A percentile compares a stretch with the other conserved stretches of the same genome.
These are phyloP conservation scores for Limnomonas spitsbergensis DNA, from an alignment of 139 green algal species.

Conservation along the genomic window DNA sequence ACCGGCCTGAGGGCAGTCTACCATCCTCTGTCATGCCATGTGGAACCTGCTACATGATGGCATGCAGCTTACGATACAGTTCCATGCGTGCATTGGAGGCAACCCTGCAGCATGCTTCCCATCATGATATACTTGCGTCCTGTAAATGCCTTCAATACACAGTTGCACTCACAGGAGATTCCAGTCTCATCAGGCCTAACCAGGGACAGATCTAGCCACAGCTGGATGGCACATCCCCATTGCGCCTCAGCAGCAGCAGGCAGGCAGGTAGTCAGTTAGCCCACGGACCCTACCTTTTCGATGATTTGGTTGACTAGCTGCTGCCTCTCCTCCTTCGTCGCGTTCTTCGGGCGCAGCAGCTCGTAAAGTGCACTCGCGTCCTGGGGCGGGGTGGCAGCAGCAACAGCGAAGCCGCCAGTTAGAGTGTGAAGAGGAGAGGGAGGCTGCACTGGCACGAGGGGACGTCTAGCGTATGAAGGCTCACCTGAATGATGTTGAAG, in stretches of 20 bases:
- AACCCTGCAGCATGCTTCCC: too few relatives aligned
- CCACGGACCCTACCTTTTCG: slow-evolving; percentile 22
- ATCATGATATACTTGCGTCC: neutral
- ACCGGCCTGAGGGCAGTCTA: too few relatives aligned
- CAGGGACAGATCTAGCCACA: too few relatives aligned
- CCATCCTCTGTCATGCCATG: too few relatives aligned
- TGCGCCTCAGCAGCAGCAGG: too few relatives aligned
- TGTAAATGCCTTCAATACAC: neutral
- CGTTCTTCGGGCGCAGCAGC: slow-evolving; percentile 49
- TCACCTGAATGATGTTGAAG: slow-evolving; percentile 38
- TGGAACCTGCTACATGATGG: too few relatives aligned
- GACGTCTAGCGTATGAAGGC: neutral
- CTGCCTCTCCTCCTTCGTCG: slow-evolving; percentile 31
- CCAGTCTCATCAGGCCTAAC: too few relatives aligned
- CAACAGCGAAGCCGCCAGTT: neutral
- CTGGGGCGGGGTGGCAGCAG: slow-evolving; percentile 23
- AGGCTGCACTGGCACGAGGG: neutral
- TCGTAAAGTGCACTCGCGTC: slow-evolving; percentile 58
- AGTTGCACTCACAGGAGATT: too few relatives aligned
- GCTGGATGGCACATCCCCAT: too few relatives aligned
- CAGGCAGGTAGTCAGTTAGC: neutral
- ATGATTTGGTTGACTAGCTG: slow-evolving; percentile 55
- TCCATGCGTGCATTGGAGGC: too few relatives aligned
- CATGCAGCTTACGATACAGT: too few relatives aligned
- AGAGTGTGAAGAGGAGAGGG: neutral